Evolutionary conservation across 805 yeast species (phyloP).

Genomic region (Candida ascalaphidarum): DNA sequence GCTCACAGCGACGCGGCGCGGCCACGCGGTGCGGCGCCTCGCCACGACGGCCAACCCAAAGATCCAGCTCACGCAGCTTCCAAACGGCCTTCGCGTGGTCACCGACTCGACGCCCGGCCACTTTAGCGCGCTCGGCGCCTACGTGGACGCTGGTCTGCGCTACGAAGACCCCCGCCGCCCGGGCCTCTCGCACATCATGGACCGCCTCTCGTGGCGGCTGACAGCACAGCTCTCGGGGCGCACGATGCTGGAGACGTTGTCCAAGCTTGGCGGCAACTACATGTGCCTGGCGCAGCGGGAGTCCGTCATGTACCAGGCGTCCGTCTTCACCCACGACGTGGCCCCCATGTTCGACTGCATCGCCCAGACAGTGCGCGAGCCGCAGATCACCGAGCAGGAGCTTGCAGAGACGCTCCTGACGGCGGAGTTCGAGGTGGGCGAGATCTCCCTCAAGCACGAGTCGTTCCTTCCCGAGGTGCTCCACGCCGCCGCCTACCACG

Average conservation of each 20-base stretch:
- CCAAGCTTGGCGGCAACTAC: constrained; percentile 84
- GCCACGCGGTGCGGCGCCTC: too few relatives aligned
- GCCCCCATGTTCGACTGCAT: constrained; percentile 70
- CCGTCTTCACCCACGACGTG: constrained; percentile 82
- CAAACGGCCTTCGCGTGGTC: constrained; percentile 76
- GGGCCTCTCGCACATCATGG: constrained; percentile 80
- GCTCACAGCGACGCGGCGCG: too few relatives aligned
- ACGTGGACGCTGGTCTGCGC: constrained; percentile 85
- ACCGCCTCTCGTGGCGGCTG: constrained; percentile 77
- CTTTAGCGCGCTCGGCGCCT: constrained; percentile 84
- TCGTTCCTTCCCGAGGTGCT: constrained; percentile 82
- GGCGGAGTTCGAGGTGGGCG: constrained; percentile 75
- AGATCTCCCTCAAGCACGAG: constrained; percentile 77
- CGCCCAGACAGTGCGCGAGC: constrained; percentile 70
- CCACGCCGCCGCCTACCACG: constrained; percentile 71
- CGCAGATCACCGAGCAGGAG: constrained; percentile 61
- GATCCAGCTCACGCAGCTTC: constrained; percentile 33
- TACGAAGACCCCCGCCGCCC: constrained; percentile 51
- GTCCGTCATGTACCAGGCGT: constrained; percentile 86
- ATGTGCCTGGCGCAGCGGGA: constrained; percentile 92
- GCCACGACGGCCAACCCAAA: constrained; percentile 1
- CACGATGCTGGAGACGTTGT: constrained; percentile 68
- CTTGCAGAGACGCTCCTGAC: constrained; percentile 64
- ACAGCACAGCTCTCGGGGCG: constrained; percentile 50
- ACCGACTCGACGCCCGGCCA: constrained; percentile 85